A percentile compares a stretch with the other conserved stretches of the same genome.
Conservation (phyloP, 1,284 basidiomycete species). For the Austroboletus niveus region DNA sequence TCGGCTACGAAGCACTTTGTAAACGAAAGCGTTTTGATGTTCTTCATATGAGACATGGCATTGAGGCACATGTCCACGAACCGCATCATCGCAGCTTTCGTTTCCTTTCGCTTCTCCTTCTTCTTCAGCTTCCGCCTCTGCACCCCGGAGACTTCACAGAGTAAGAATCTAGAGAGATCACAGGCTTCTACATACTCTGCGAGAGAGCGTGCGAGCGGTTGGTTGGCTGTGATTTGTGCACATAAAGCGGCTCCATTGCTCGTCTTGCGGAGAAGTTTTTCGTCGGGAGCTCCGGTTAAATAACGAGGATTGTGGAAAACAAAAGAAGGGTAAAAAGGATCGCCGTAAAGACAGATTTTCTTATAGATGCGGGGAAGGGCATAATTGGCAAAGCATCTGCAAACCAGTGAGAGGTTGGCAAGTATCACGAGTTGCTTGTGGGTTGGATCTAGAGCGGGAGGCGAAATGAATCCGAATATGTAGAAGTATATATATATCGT, state of each 20-base stretch:
- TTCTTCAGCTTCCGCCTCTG: too few species aligned
- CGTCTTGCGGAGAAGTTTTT: background rate
- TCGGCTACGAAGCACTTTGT: conserved; percentile 1
- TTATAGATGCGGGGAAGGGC: conserved; percentile 38
- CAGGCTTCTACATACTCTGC: background rate
- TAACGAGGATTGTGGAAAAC: too few species aligned
- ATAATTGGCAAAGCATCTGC: conserved; percentile 38
- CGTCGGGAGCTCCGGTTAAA: too few species aligned
- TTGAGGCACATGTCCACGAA: conserved; percentile 1
- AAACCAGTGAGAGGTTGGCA: too few species aligned
- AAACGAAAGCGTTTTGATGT: conserved; percentile 16
- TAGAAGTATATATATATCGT: conserved; percentile 40
- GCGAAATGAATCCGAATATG: conserved; percentile 33
- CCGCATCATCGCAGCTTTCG: background rate
- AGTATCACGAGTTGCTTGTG: conserved; percentile 10
- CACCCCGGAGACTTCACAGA: too few species aligned
- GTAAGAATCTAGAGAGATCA: too few species aligned
- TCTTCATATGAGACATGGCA: conserved; percentile 17
- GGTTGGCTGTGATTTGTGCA: conserved; percentile 9
- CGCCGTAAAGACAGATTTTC: conserved; percentile 28
- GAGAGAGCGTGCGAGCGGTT: background rate
- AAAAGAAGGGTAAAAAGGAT: too few species aligned
- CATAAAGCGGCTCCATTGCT: conserved; percentile 7
- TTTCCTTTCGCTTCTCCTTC: too few species aligned
- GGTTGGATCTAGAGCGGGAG: background rate